These are phyloP conservation scores for Cenchrus purpureus DNA, from an alignment of 176 grass and related monocot genomes.

Conservation along the genomic window DNA sequence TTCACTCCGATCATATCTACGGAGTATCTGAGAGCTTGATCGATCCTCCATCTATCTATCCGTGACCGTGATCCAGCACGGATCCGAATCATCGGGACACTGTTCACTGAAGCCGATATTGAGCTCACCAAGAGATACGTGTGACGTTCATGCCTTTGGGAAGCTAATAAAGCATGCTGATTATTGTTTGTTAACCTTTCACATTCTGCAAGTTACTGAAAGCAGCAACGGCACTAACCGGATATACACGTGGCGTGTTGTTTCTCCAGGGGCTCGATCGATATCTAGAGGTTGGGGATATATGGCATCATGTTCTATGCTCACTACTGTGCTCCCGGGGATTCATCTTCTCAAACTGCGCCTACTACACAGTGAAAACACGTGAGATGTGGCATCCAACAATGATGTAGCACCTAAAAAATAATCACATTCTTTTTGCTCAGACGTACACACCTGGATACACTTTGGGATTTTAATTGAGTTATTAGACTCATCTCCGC, in stretches of 20 bases:
- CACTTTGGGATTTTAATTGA: too few relatives aligned
- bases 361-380: background rate
- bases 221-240: background rate
- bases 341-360: background rate
- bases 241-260: background rate
- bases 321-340: background rate
- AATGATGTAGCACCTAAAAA: background rate
- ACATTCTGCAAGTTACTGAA: slow-evolving; percentile 8
- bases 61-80: background rate
- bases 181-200: background rate
- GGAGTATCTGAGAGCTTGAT: too few relatives aligned
- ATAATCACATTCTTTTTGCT: background rate
- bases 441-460: background rate
- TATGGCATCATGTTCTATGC: background rate
- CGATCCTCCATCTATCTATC: too few relatives aligned
- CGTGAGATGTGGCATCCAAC: background rate
- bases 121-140: background rate
- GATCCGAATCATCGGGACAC: background rate
- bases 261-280: background rate
- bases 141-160: background rate
- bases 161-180: background rate
- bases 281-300: background rate
- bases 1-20: too few relatives aligned
- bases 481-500: background rate
- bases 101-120: background rate